A percentile compares a stretch with the other conserved stretches of the same genome.
phyloP scores from a whole-genome alignment of 2,329 filamentous ascomycete genomes.

The Calonectria hongkongensis region DNA sequence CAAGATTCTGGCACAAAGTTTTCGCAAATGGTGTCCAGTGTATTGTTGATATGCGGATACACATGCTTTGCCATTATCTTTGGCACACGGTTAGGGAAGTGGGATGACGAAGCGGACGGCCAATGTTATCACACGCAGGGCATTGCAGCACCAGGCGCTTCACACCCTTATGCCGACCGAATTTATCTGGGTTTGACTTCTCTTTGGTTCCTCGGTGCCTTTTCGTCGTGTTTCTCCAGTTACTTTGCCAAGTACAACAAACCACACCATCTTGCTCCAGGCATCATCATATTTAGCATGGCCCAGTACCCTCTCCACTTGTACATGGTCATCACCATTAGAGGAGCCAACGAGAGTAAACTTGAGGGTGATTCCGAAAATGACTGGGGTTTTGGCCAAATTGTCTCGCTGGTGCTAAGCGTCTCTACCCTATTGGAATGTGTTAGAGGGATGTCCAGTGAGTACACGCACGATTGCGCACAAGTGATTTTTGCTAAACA shows the following conservation, averaged over 20 bases:
- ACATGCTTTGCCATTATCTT: constrained; percentile 8
- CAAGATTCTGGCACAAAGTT: constrained; percentile 6
- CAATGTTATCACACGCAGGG: constrained; percentile 10
- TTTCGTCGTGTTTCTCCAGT: constrained; percentile 15
- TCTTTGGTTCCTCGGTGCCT: constrained; percentile 11
- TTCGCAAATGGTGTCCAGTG: neutral
- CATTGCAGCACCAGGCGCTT: neutral
- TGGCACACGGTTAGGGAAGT: neutral
- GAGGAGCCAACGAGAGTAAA: constrained; percentile 3
- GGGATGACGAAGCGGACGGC: neutral
- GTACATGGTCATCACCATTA: constrained; percentile 6
- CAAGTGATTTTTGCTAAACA: neutral
- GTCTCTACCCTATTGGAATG: constrained; percentile 13
- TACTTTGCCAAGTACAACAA: constrained; percentile 20
- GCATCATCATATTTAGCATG: constrained; percentile 3
- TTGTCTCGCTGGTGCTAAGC: neutral
- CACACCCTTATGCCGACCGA: neutral
- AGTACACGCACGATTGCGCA: neutral
- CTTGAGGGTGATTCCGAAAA: constrained; percentile 7
- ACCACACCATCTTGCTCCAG: constrained; percentile 9
- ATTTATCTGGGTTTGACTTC: constrained; percentile 4
- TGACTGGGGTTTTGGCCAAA: constrained; percentile 8
- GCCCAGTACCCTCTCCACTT: constrained; percentile 11
- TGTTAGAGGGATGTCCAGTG: neutral
- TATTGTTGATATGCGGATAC: constrained; percentile 1